phyloP scores from a whole-genome alignment of 2,329 filamentous ascomycete genomes.

The Fusarium brachygibbosum region DNA sequence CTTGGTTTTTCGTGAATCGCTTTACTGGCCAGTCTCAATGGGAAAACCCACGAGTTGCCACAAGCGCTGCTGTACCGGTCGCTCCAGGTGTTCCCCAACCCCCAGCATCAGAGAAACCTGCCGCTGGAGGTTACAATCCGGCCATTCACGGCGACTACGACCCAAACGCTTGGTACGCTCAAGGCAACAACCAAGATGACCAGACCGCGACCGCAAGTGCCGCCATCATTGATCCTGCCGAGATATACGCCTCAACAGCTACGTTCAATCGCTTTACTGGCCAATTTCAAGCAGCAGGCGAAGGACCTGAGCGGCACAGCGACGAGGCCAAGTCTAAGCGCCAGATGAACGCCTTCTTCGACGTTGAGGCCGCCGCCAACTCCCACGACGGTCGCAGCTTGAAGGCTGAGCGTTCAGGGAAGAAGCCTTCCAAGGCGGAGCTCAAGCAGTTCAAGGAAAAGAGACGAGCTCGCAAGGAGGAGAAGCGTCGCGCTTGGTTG shows the following conservation, averaged over 20 bases:
- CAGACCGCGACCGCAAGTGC: constrained; percentile 47
- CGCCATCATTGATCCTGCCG: constrained; percentile 56
- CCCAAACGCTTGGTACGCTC: constrained; percentile 93
- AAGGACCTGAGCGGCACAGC: constrained; percentile 80
- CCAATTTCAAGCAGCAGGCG: constrained; percentile 77
- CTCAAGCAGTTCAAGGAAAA: constrained; percentile 94
- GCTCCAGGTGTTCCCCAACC: constrained; percentile 47
- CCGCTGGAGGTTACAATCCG: constrained; percentile 88
- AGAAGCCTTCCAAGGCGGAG: constrained; percentile 87
- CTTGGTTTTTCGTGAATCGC: constrained; percentile 89
- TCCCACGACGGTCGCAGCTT: constrained; percentile 90
- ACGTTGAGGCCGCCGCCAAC: constrained; percentile 94
- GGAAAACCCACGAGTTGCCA: constrained; percentile 85
- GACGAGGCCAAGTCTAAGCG: constrained; percentile 89
- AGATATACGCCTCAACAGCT: constrained; percentile 75
- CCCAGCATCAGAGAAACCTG: constrained; percentile 55
- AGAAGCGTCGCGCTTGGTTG: constrained; percentile 93
- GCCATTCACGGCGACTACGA: constrained; percentile 98
- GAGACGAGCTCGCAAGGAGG: constrained; percentile 88
- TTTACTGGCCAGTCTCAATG: constrained; percentile 82
- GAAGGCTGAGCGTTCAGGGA: constrained; percentile 88
- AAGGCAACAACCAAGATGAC: constrained; percentile 60
- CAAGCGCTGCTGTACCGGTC: constrained; percentile 49
- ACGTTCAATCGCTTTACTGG: constrained; percentile 95
- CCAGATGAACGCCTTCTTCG: constrained; percentile 95